These are phyloP conservation scores for Starmera stellimalicola DNA, from an alignment of 1,139 yeast species.

Conservation along the genomic window DNA sequence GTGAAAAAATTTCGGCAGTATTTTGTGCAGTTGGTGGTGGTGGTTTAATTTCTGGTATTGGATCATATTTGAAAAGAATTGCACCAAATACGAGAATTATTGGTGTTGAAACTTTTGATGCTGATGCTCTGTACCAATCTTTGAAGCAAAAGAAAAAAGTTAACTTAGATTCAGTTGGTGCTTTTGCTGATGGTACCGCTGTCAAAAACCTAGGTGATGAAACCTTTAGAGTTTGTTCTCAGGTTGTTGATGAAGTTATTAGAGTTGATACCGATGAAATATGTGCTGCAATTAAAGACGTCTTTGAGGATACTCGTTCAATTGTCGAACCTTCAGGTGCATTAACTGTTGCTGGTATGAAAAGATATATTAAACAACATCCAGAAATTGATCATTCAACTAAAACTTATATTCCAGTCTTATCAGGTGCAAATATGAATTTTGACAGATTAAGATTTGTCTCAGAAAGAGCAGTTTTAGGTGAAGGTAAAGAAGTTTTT, in stretches of 20 bases:
- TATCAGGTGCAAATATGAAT: slow-evolving; percentile 97
- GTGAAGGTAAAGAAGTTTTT: slow-evolving; percentile 95
- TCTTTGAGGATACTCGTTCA: slow-evolving; percentile 90
- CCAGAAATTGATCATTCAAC: slow-evolving; percentile 64
- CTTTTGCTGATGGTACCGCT: slow-evolving; percentile 99
- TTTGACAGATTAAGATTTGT: slow-evolving; percentile 93
- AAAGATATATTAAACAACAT: slow-evolving; percentile 60
- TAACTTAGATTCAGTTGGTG: slow-evolving; percentile 65
- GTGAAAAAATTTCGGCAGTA: slow-evolving; percentile 72
- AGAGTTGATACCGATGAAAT: slow-evolving; percentile 88
- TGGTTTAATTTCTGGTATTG: slow-evolving; percentile 87
- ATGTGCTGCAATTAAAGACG: slow-evolving; percentile 95
- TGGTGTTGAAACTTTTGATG: slow-evolving; percentile 94
- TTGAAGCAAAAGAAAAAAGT: slow-evolving; percentile 46
- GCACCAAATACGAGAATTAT: slow-evolving; percentile 97
- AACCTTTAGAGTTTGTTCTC: slow-evolving; percentile 71
- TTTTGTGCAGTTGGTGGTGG: slow-evolving; percentile 97
- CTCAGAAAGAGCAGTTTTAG: slow-evolving; percentile 95
- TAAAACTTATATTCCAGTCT: slow-evolving; percentile 71
- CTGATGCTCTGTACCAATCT: slow-evolving; percentile 83
- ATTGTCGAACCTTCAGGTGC: slow-evolving; percentile 98
- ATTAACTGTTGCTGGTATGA: slow-evolving; percentile 87
- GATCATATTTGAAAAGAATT: slow-evolving; percentile 79
- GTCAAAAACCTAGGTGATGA: slow-evolving; percentile 86
- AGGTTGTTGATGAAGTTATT: slow-evolving; percentile 81